Conservation (phyloP, 140 eudicot genomes). For the Anethum foeniculum region DNA sequence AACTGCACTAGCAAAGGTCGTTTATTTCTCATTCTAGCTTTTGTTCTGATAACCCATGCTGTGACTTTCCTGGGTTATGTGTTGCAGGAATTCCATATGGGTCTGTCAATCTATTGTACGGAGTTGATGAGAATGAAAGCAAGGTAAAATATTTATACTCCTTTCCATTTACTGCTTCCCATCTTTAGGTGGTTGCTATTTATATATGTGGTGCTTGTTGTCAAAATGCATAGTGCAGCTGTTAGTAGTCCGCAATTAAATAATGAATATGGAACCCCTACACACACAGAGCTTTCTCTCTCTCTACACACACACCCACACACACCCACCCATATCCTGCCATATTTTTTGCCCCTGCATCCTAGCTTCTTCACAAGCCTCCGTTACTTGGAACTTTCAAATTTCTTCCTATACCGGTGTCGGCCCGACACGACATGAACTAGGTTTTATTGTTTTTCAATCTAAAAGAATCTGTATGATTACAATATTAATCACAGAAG, state of each 20-base stretch:
- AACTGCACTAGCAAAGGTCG: not conserved
- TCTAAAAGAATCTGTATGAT: not conserved
- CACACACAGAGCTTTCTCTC: not conserved
- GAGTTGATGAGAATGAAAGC: slow-evolving; percentile 95
- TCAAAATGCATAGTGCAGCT: not conserved
- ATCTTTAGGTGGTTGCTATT: not conserved
- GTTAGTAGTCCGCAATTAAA: not conserved
- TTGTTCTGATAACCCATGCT: not conserved
- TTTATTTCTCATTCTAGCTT: not conserved
- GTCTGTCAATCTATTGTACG: slow-evolving; percentile 80
- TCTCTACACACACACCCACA: not conserved
- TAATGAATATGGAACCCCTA: not conserved
- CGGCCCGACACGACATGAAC: too few species aligned
- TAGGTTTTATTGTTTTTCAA: not conserved
- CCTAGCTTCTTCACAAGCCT: not conserved
- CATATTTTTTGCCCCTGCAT: not conserved
- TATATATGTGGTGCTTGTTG: not conserved
- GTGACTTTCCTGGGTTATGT: slow-evolving; percentile 17
- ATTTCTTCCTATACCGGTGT: too few species aligned
- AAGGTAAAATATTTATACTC: slow-evolving; percentile 39
- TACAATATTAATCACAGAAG: not conserved
- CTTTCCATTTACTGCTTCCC: not conserved
- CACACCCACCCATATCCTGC: not conserved
- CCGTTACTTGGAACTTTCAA: too few species aligned
- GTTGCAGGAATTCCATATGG: slow-evolving; percentile 94